phyloP scores from a whole-genome alignment of 768 basidiomycete genomes.

The Pseudohyphozyma bogoriensis region DNA sequence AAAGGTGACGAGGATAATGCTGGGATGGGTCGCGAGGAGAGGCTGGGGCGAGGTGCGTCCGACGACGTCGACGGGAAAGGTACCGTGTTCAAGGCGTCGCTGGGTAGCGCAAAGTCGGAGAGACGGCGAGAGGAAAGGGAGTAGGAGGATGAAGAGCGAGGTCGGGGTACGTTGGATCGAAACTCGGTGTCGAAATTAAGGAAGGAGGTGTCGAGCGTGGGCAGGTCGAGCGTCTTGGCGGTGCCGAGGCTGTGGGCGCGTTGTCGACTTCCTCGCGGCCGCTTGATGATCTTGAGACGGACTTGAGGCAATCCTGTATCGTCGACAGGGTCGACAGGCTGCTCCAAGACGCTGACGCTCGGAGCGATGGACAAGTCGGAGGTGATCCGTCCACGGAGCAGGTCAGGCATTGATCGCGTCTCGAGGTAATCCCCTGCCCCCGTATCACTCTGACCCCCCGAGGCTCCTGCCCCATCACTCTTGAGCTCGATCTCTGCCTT shows the following conservation, averaged over 20 bases:
- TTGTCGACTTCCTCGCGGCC: not conserved
- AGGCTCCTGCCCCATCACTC: not conserved
- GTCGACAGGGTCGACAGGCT: no score
- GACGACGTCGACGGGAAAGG: no score
- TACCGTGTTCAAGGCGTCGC: no score
- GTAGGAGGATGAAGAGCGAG: not conserved
- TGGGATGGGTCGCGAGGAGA: not conserved
- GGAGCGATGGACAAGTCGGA: slow-evolving; percentile 2
- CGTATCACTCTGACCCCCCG: no score
- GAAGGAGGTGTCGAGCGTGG: not conserved
- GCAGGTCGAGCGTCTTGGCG: not conserved
- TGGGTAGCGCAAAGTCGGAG: not conserved
- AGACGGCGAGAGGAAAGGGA: not conserved
- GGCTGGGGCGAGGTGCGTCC: not conserved
- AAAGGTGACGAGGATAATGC: not conserved
- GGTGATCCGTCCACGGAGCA: not conserved
- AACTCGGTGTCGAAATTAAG: not conserved
- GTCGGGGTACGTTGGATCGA: not conserved
- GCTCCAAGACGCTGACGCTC: not conserved
- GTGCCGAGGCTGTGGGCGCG: slow-evolving; percentile 7
- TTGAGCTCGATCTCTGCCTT: not conserved
- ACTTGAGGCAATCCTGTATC: no score
- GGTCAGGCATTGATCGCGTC: slow-evolving; percentile 19
- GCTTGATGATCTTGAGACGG: slow-evolving; percentile 20
- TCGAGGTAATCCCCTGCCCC: slow-evolving; percentile 8